Percentiles rank a stretch among this genome's conserved stretches.
These are phyloP conservation scores for Tolypocladium cylindrosporum DNA, from an alignment of 2,329 filamentous ascomycete species.

Conservation along the genomic window DNA sequence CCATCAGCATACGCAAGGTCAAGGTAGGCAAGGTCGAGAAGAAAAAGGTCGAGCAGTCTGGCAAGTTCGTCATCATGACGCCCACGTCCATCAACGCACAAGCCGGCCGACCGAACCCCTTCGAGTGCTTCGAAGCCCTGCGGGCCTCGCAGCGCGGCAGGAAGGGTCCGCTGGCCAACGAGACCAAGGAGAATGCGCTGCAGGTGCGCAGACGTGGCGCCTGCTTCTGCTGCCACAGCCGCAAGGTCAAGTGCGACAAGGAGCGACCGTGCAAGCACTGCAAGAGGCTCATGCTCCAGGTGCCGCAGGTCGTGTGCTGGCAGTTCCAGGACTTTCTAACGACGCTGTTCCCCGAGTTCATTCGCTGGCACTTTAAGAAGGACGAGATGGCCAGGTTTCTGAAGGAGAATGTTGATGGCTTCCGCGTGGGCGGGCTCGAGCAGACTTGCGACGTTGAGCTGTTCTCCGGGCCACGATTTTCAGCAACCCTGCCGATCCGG, in stretches of 20 bases:
- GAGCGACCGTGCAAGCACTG: constrained; percentile 47
- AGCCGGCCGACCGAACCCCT: constrained; percentile 39
- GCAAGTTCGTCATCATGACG: constrained; percentile 46
- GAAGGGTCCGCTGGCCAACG: constrained; percentile 43
- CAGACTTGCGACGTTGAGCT: constrained; percentile 35
- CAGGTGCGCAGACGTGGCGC: constrained; percentile 44
- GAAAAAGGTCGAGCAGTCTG: constrained; percentile 27
- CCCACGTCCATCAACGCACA: constrained; percentile 42
- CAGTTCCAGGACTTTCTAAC: constrained; percentile 45
- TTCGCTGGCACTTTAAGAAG: constrained; percentile 39
- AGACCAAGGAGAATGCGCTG: constrained; percentile 44
- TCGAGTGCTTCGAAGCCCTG: constrained; percentile 44
- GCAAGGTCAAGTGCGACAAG: constrained; percentile 49
- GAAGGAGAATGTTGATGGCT: constrained; percentile 36
- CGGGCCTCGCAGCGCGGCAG: constrained; percentile 43
- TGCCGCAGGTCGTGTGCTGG: constrained; percentile 49
- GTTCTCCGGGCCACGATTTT: constrained; percentile 35
- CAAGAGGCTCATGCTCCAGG: constrained; percentile 36
- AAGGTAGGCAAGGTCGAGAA: constrained; percentile 35
- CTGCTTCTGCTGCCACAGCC: constrained; percentile 49
- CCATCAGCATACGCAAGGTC: constrained; percentile 30
- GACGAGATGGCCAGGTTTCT: constrained; percentile 39
- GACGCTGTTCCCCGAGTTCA: constrained; percentile 41
- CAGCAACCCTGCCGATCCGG: constrained; percentile 32
- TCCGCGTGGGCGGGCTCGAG: constrained; percentile 29